These are phyloP conservation scores for Pleurotus tuber-regium DNA, from an alignment of 768 basidiomycete genomes.

Conservation along the genomic window DNA sequence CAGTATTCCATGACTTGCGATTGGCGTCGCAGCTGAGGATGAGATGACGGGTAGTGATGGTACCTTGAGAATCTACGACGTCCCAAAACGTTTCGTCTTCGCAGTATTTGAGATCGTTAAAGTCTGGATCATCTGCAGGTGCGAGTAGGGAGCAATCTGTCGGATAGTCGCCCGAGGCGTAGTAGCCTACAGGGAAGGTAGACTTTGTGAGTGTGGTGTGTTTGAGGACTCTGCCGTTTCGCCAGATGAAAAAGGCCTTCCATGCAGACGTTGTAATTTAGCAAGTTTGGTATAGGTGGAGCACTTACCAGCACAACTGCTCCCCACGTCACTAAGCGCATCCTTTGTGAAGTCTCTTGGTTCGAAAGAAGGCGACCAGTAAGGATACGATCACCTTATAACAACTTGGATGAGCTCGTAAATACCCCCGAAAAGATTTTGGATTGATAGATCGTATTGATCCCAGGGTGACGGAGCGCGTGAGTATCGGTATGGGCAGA, in stretches of 20 bases:
- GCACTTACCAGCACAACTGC: neutral
- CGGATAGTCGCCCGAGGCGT: slow-evolving; percentile 45
- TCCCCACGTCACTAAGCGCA: neutral
- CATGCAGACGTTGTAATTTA: too few species aligned
- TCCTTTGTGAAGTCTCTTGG: too few species aligned
- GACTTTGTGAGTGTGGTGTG: slow-evolving; percentile 41
- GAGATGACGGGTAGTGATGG: slow-evolving; percentile 41
- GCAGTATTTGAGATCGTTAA: slow-evolving; percentile 47
- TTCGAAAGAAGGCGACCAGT: too few species aligned
- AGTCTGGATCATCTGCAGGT: slow-evolving; percentile 24
- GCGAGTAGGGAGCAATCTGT: slow-evolving; percentile 42
- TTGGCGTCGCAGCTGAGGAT: slow-evolving; percentile 52
- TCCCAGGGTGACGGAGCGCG: too few species aligned
- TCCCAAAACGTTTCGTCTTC: slow-evolving; percentile 73
- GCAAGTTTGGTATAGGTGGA: too few species aligned
- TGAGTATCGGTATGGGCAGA: too few species aligned
- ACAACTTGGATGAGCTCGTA: too few species aligned
- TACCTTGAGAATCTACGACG: slow-evolving; percentile 35
- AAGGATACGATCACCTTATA: too few species aligned
- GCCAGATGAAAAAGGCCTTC: slow-evolving; percentile 47
- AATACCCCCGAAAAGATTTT: too few species aligned
- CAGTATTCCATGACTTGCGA: slow-evolving; percentile 65
- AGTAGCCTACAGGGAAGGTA: slow-evolving; percentile 49
- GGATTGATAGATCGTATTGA: too few species aligned
- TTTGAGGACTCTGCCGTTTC: slow-evolving; percentile 37